Base-by-base conservation (phyloP, 176 grass and related monocot species). In the Carex scoparia region DNA sequence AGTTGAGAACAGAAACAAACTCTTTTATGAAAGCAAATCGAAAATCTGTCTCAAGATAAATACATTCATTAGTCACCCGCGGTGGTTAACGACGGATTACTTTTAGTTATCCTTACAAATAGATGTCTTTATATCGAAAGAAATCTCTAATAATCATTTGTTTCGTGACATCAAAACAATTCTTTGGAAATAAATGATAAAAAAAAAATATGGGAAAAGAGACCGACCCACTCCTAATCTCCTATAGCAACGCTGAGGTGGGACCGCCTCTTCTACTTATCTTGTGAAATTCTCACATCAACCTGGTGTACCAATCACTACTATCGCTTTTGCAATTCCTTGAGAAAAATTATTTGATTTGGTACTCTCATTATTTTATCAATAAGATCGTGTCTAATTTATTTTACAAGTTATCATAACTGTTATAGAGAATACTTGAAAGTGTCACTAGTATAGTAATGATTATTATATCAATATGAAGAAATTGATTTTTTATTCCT, bases 1-100 rank as follows among this genome's bases (percentile, higher is more conserved):
- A 83, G 38, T 53, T 68, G 40, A 83, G 81, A 83, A 83, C 79
- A 83, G 81, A 40, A 83, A 83, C 61, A 83, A 51, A 83, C 59
- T 83, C 51, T 51, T n/a, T 56, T 64, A 31, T 55, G 28, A 42
- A 68, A 67, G 19, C 18, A 44, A 83, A 65, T 68, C 12, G 46
- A 56, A 67, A 16, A 69, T 81, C 61, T 46, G 38, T 81, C 60
- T 63, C 49, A 67, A 51, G 18, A 51, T 30, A 56, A 67, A 49
- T 55, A 44, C 8, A 14, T 37, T 31, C 8, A 14, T 37, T 31
- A 23, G 12, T 83, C 49, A 76, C 72, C n/a, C 2, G 23, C 51
- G 74, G 28, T 79, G 49, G 53, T 79, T 79, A 78, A 75, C 74
- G 51, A 58, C 1, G 57, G 18, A 32, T 58, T 79, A 79, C 73